A percentile compares a stretch with the other conserved stretches of the same genome.
Conservation (phyloP, 345 rosid species). For the Acer negundo region DNA sequence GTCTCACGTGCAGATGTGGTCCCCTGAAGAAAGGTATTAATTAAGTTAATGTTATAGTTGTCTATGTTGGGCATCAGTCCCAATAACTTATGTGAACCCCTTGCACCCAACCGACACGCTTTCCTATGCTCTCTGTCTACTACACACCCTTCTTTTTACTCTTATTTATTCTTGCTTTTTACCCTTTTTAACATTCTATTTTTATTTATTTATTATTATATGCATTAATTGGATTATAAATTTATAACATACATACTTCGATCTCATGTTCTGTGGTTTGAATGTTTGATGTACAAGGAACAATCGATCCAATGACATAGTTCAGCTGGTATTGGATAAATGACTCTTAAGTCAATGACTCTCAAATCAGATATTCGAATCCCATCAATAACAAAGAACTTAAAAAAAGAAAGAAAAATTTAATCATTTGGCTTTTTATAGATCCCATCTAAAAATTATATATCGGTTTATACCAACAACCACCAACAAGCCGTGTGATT, state of each 20-base stretch:
- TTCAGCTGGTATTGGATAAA: too few relatives aligned
- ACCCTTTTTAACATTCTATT: constrained; percentile 7
- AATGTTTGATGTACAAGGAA: too few relatives aligned
- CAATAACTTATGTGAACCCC: constrained; percentile 32
- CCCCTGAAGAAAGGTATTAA: constrained; percentile 1
- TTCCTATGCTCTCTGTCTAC: constrained; percentile 28
- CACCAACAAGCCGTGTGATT: constrained; percentile 21
- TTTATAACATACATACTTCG: too few relatives aligned
- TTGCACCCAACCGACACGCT: constrained; percentile 56
- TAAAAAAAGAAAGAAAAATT: too few relatives aligned
- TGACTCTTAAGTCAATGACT: too few relatives aligned
- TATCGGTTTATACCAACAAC: constrained; percentile 13
- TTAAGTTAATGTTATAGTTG: constrained; percentile 17
- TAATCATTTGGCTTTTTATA: too few relatives aligned
- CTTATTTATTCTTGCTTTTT: not conserved
- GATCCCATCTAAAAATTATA: not conserved
- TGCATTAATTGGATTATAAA: too few relatives aligned
- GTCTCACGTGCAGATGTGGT: constrained; percentile 40
- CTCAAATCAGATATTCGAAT: too few relatives aligned
- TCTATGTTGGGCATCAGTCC: constrained; percentile 34
- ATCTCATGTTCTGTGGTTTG: too few relatives aligned
- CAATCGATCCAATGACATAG: too few relatives aligned
- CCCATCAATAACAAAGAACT: too few relatives aligned
- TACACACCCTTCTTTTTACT: constrained; percentile 13
- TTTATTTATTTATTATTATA: too few relatives aligned